Evolutionary conservation across 805 yeast genomes (phyloP), one percentile per base, ranked within the genome.

Genomic region (Metschnikowia matae): DNA sequence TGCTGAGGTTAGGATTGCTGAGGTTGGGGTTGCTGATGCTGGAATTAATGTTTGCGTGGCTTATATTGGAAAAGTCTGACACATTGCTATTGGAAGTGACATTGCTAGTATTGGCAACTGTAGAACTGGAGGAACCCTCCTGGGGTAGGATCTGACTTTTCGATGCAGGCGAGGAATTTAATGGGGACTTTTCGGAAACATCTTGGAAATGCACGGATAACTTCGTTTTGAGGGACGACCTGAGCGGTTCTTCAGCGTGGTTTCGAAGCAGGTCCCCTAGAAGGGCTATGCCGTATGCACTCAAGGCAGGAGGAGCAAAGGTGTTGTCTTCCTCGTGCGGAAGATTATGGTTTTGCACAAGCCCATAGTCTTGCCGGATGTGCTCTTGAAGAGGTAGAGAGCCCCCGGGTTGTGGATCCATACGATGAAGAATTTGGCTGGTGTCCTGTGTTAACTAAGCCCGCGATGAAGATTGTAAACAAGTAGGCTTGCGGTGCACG

Each of bases 241-340:
- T 51, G 17, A 50, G 31, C 14, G 48, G 49, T 2, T 48, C 63
- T 5, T 70, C 50, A 21, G 36, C 31, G 21, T 36, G 45, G 6
- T 21, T n/a, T n/a, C 40, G 40, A 8, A 37, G 21, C 50, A 31
- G 38, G 42, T 46, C 29, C 71, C 76, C 38, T 75, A 82, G 64
- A 21, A 82, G 64, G 23, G 82, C 84, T 18, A 79, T 69, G 35
- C 83, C 80, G 58, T 81, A 82, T 5, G 81, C 73, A 59, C 85
- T 81, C 52, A 82, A 68, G 13, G 80, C 81, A 2, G 87, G 87
- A 1, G 85, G 85, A 40, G 77, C 70, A 58, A 78, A 78, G 37
- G 79, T 76, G 53, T 71, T 75, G 52, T 80, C 84, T 40, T 76
- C 81, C 29, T 76, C 76, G 35, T 45, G 53, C 32, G 39, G 34